Conservation (phyloP, 116 monocot genomes). For the Dioscorea cayenensis region DNA sequence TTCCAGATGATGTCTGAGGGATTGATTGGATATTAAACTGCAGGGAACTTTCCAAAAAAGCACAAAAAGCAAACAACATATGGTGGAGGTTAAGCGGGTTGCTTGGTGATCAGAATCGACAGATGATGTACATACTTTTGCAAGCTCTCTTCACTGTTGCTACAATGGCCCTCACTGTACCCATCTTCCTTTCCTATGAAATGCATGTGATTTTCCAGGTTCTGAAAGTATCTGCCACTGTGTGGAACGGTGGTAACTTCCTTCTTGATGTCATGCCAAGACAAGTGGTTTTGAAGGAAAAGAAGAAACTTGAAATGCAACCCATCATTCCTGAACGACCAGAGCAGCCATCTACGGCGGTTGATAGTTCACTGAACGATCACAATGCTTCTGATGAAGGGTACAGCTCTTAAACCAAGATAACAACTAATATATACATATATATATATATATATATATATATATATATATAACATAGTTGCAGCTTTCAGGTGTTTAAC, state of each 20-base stretch:
- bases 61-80: conserved; percentile 85
- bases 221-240: conserved; percentile 78
- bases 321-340: conserved; percentile 21
- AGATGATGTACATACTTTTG: conserved; percentile 78
- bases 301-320: conserved; percentile 70
- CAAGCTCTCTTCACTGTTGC: conserved; percentile 84
- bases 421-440: too few species aligned
- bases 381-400: not conserved
- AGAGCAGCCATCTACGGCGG: not conserved
- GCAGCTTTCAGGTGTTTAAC: too few species aligned
- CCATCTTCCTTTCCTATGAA: conserved; percentile 81
- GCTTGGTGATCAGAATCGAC: conserved; percentile 82
- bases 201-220: conserved; percentile 75
- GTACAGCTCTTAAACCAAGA: too few species aligned
- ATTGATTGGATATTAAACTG: not conserved
- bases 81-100: conserved; percentile 92
- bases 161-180: conserved; percentile 83
- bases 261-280: conserved; percentile 89
- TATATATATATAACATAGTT: too few species aligned
- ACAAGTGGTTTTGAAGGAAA: conserved; percentile 78
- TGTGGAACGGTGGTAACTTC: conserved; percentile 92
- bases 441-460: too few species aligned
- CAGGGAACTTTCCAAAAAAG: conserved; percentile 98
- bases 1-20: not conserved
- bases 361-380: not conserved